Base-by-base conservation (phyloP, 176 grass and related monocot species). In the Cenchrus fungigraminus region DNA sequence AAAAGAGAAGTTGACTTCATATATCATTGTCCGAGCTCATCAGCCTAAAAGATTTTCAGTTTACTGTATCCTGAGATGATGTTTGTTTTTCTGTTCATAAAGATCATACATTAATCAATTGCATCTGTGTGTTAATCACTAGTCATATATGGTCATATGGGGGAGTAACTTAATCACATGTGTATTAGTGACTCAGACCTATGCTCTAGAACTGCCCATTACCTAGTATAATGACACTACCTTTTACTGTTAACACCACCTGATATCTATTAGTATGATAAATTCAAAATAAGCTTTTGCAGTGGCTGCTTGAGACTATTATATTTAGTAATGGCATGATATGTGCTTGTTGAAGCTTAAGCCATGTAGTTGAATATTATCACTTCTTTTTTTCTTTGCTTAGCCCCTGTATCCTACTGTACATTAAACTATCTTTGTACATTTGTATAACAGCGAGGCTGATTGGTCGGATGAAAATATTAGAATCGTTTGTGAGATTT, bases 231-330 rank as follows among this genome's bases (percentile, higher is more conserved):
- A 16, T 56, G 32, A 19, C 10, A 71, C 7, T 29, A 50, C 55
- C 51, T 42, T 43, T 72, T 57, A 32, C 32, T 62, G 54, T 73
- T 25, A 45, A 19, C 6, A 63, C n/a, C 54, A 76, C 11, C 4
- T 67, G 40, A 82, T 74, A 32, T 8, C 31, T 84, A 9, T 76
- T 76, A 6, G 68, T 66, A 63, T 83, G 20, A n/a, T 63, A 62
- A 22, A 64, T 63, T 78, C 8, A 25, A 56, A 44, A 63, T 71
- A 28, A 78, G 47, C 25, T 25, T 25, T 25, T 25, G 25, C 25
- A 25, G 25, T 25, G 25, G 25, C 25, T 25, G 25, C 25, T 25
- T 25, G 25, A 25, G 25, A 25, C 25, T 25, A 25, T 25, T 25
- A 25, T 25, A 25, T 25, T 25, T 25, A 25, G 25, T 25, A 25